These are phyloP conservation scores for Exophiala lecanii-corni DNA, from an alignment of 2,329 filamentous ascomycete genomes.

Conservation along the genomic window DNA sequence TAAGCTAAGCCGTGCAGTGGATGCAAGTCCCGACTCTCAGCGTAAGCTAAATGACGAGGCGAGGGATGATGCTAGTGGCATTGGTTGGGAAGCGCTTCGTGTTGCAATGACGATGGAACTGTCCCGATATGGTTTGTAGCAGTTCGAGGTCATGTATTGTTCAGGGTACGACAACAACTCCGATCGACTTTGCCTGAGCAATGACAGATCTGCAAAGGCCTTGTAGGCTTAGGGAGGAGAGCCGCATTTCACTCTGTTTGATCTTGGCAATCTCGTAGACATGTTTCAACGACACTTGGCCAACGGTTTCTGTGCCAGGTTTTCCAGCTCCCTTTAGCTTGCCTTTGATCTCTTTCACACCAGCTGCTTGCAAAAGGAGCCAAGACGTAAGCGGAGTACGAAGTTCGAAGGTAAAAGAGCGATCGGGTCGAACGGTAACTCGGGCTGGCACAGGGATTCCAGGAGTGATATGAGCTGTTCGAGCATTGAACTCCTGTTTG, in stretches of 20 bases:
- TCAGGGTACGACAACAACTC: conserved; percentile 67
- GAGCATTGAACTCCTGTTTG: conserved; percentile 97
- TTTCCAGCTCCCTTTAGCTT: conserved; percentile 70
- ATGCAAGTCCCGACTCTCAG: too few species aligned
- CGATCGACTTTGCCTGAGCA: conserved; percentile 69
- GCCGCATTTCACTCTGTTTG: conserved; percentile 72
- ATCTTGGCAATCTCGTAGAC: conserved; percentile 97
- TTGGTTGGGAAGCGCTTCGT: too few species aligned
- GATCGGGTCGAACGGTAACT: conserved; percentile 87
- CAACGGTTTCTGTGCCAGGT: conserved; percentile 73
- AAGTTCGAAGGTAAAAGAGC: conserved; percentile 87
- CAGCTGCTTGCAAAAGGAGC: conserved; percentile 77
- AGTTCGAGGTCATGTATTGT: too few species aligned
- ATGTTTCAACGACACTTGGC: conserved; percentile 86
- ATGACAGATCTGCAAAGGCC: conserved; percentile 71
- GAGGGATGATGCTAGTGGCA: too few species aligned
- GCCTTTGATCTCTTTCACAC: conserved; percentile 66
- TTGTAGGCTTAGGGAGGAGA: conserved; percentile 67
- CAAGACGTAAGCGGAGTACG: conserved; percentile 93
- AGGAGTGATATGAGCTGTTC: conserved; percentile 74
- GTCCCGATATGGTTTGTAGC: too few species aligned
- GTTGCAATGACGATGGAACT: too few species aligned
- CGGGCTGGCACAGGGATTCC: conserved; percentile 87
- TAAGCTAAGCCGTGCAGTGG: too few species aligned
- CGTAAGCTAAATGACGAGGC: too few species aligned